phyloP scores from a whole-genome alignment of 768 basidiomycete genomes.

The Boletus rufocinnamomeus region DNA sequence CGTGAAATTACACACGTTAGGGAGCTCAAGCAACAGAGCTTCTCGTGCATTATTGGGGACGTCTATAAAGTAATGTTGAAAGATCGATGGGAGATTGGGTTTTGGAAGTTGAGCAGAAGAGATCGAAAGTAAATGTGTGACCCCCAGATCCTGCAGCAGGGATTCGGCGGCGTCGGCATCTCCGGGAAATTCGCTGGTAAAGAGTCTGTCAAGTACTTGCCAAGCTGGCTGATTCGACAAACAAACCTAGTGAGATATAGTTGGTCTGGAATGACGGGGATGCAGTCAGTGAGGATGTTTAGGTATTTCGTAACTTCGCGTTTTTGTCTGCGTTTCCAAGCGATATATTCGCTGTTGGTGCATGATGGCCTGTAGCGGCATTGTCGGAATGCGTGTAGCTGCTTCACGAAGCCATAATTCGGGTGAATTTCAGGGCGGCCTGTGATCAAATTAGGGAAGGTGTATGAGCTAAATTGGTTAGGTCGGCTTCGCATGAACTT shows the following conservation, averaged over 20 bases:
- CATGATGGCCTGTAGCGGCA: slow-evolving; percentile 50
- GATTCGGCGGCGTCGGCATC: slow-evolving; percentile 51
- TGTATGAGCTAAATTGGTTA: slow-evolving; percentile 12
- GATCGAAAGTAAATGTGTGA: slow-evolving; percentile 56
- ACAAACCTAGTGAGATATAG: slow-evolving; percentile 54
- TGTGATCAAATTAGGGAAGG: slow-evolving; percentile 20
- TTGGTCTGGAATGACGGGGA: slow-evolving; percentile 49
- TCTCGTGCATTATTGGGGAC: slow-evolving; percentile 42
- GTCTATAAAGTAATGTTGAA: slow-evolving; percentile 46
- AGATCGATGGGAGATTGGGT: slow-evolving; percentile 31
- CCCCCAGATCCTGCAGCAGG: slow-evolving; percentile 50
- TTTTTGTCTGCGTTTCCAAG: slow-evolving; percentile 59
- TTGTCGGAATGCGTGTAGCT: slow-evolving; percentile 54
- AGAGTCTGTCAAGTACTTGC: neutral
- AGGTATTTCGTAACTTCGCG: slow-evolving; percentile 56
- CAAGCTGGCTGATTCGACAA: neutral
- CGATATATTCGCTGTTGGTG: slow-evolving; percentile 46
- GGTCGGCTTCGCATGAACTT: slow-evolving; percentile 17
- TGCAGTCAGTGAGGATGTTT: slow-evolving; percentile 52
- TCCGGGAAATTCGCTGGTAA: slow-evolving; percentile 54
- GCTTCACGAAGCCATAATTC: slow-evolving; percentile 56
- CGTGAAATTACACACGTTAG: slow-evolving; percentile 49
- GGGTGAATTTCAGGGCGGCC: slow-evolving; percentile 42
- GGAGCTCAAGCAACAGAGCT: slow-evolving; percentile 47
- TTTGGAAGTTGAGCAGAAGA: slow-evolving; percentile 50